Evolutionary conservation across 1,284 basidiomycete species (phyloP).

Genomic region (Trichosporon sp.): DNA sequence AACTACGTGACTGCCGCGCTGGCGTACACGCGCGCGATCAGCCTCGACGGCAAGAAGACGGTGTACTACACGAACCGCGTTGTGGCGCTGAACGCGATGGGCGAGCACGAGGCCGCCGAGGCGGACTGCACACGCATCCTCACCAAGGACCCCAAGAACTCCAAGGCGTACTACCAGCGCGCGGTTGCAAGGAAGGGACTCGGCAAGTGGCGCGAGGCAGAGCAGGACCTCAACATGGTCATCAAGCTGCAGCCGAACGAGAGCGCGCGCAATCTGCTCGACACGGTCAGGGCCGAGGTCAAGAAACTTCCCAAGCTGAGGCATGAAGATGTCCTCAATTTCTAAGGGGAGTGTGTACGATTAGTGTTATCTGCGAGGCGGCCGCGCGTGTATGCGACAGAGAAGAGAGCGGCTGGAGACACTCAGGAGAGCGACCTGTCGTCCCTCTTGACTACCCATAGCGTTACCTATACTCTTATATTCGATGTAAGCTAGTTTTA

Average conservation of each 20-base stretch:
- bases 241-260: conserved; percentile 47
- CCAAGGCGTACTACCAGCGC: conserved; percentile 55
- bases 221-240: conserved; percentile 48
- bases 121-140: conserved; percentile 53
- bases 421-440: too few species aligned
- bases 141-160: conserved; percentile 51
- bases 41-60: conserved; percentile 56
- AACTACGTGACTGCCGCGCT: conserved; percentile 45
- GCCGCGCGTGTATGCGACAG: too few species aligned
- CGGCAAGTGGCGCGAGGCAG: conserved; percentile 51
- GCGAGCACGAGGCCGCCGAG: conserved; percentile 51
- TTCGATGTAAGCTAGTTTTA: not conserved
- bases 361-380: not conserved
- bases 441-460: not conserved
- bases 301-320: conserved; percentile 45
- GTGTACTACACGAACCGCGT: conserved; percentile 57
- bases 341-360: conserved; percentile 30
- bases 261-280: conserved; percentile 48
- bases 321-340: conserved; percentile 45
- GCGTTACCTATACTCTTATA: not conserved
- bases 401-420: too few species aligned
- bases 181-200: conserved; percentile 51
- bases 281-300: conserved; percentile 39
- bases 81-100: conserved; percentile 54
- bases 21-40: conserved; percentile 56